Conservation (phyloP, 208 protist species). For the Jaenimonas drosophilae region DNA sequence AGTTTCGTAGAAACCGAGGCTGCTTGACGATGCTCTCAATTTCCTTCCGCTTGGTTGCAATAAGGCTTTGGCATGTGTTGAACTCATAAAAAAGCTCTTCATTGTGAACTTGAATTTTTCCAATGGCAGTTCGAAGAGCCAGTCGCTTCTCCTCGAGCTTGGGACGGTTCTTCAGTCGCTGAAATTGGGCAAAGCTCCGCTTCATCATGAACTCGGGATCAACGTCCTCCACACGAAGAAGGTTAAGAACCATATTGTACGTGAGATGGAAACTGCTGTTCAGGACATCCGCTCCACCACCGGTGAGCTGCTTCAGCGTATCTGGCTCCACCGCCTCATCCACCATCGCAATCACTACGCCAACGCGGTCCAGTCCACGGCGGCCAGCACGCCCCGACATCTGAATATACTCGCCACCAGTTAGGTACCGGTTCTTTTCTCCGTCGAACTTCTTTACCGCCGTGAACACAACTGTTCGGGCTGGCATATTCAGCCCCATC, state of each 20-base stretch:
- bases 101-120: constrained; percentile 48
- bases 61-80: constrained; percentile 64
- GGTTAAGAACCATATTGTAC: constrained; percentile 99
- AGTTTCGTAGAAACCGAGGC: constrained; percentile 89
- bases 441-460: constrained; percentile 99
- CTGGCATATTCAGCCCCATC: constrained; percentile 99
- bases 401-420: constrained; percentile 99
- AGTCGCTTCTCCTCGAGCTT: constrained; percentile 55
- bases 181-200: constrained; percentile 97
- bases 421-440: constrained; percentile 90
- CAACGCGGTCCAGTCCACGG: constrained; percentile 97
- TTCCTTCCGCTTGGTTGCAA: constrained; percentile 58
- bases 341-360: constrained; percentile 98
- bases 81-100: constrained; percentile 84
- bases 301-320: constrained; percentile 90
- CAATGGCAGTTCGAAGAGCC: constrained; percentile 49
- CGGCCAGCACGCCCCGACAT: constrained; percentile 99
- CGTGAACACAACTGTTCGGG: constrained; percentile 98
- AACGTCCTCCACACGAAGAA: constrained; percentile 96
- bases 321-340: constrained; percentile 96
- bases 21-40: constrained; percentile 63
- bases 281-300: constrained; percentile 90
- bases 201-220: constrained; percentile 97
- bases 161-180: constrained; percentile 87
- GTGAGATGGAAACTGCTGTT: constrained; percentile 96